These are phyloP conservation scores for Pythium apleroticum DNA, from an alignment of 352 stramenopile genomes.

Conservation along the genomic window DNA sequence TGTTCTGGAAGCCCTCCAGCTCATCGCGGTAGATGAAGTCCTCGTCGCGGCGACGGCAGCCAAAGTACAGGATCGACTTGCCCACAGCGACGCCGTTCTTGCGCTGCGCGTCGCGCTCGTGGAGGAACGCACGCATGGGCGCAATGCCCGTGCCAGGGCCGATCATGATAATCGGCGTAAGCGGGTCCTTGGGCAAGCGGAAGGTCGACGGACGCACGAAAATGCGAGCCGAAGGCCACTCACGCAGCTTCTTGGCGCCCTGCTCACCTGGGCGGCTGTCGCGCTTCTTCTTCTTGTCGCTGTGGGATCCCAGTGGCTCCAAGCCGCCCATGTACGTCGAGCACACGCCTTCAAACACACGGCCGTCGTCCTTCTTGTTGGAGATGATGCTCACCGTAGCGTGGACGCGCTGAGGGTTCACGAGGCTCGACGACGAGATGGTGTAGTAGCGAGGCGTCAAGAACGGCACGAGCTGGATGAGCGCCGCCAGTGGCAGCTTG, in stretches of 20 bases:
- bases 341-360: constrained; percentile 93
- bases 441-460: constrained; percentile 97
- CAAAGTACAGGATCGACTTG: constrained; percentile 93
- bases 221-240: constrained; percentile 80
- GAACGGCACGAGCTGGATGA: constrained; percentile 92
- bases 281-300: constrained; percentile 65
- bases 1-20: constrained; percentile 78
- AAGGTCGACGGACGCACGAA: constrained; percentile 96
- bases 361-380: constrained; percentile 65
- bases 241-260: constrained; percentile 58
- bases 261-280: constrained; percentile 74
- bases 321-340: constrained; percentile 90
- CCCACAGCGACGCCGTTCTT: constrained; percentile 62
- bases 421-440: constrained; percentile 94
- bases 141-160: constrained; percentile 97
- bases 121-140: constrained; percentile 96
- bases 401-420: constrained; percentile 92
- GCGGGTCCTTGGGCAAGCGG: constrained; percentile 85
- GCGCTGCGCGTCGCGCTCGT: constrained; percentile 89
- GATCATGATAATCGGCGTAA: constrained; percentile 94
- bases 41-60: constrained; percentile 78
- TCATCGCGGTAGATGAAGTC: constrained; percentile 93
- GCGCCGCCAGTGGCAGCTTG: constrained; percentile 63
- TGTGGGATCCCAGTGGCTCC: constrained; percentile 37
- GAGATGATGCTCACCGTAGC: constrained; percentile 94